These are phyloP conservation scores for Penicillium sp. DNA, from an alignment of 2,329 filamentous ascomycete species.

Conservation along the genomic window DNA sequence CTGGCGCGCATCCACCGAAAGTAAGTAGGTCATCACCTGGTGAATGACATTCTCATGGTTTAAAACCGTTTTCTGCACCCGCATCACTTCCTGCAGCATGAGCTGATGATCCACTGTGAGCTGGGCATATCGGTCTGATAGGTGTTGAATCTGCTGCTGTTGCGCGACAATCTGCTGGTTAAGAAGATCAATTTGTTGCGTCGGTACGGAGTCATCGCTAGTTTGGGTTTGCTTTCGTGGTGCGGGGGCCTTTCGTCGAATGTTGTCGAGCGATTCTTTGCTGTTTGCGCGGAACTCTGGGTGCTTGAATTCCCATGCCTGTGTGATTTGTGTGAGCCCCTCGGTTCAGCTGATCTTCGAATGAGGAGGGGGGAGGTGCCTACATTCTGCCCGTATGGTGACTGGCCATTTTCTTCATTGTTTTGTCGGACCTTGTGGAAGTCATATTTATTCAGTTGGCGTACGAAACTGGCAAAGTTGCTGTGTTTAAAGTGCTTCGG, in stretches of 20 bases:
- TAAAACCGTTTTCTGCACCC: constrained; percentile 67
- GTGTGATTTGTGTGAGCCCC: constrained; percentile 4
- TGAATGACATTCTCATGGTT: constrained; percentile 71
- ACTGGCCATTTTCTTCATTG: constrained; percentile 79
- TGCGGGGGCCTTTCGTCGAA: constrained; percentile 89
- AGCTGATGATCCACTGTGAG: constrained; percentile 66
- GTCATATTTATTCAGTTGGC: constrained; percentile 94
- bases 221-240: constrained; percentile 69
- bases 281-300: constrained; percentile 94
- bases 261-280: constrained; percentile 95
- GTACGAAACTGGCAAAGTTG: constrained; percentile 96
- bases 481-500: constrained; percentile 99
- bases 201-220: constrained; percentile 73
- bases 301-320: constrained; percentile 97
- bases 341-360: not conserved
- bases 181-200: constrained; percentile 84
- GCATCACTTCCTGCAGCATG: constrained; percentile 62
- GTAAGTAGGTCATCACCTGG: constrained; percentile 67
- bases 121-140: constrained; percentile 82
- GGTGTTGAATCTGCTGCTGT: constrained; percentile 83
- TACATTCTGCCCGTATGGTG: constrained; percentile 77
- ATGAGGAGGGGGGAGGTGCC: constrained; percentile 13
- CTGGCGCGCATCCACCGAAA: constrained; percentile 60
- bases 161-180: constrained; percentile 86
- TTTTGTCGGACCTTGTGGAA: constrained; percentile 96